Evolutionary conservation across 2,329 filamentous ascomycete species (phyloP), one percentile per base, ranked within the genome.

Genomic region (Cladophialophora bantiana): DNA sequence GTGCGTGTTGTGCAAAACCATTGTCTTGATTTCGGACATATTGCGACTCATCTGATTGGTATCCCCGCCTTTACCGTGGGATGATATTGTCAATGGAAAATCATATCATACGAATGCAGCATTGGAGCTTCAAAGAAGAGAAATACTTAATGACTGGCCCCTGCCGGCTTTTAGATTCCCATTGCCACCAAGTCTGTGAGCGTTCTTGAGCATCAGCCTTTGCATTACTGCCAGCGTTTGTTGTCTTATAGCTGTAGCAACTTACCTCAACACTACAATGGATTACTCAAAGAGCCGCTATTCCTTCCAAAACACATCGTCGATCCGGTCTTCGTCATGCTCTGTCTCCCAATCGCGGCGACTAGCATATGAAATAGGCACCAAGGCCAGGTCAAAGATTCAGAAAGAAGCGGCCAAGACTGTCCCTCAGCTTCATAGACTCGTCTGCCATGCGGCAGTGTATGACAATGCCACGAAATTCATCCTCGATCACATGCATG

Each of bases 311-410:
- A 36, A 32, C 20, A 20, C 59, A 26, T 26, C 34, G 2, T 50
- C 63, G 57, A 48, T 35, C 18, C 7, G n/a, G 10, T 18, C 55
- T 7, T 55, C 55, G 2, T 35, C 55, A 10, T 38, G 7, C 18
- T 31, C 34, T 10, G 13, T 13, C 31, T 12, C 38, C n/a, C 45
- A 61, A 35, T 18, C 52, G n/a, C 57, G 45, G 34, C 57, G 40
- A 40, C 53, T 65, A 9, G 68, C 68, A 31, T 68, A 70, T 50
- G 63, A 68, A 60, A 45, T 70, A 18, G 66, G 68, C 36, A 66
- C 62, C 31, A 52, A 68, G 38, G 68, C 68, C 18, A 59, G 53
- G 26, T 54, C 38, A 34, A 68, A 68, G 5, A 70, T 70, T 48
- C 52, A 66, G 45, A 56, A 54, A n/a, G 68, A 70, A 62, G 68